Percentiles rank a stretch among this genome's conserved stretches.
phyloP scores from a whole-genome alignment of 495 filamentous ascomycete genomes.

The Neurospora intermedia region DNA sequence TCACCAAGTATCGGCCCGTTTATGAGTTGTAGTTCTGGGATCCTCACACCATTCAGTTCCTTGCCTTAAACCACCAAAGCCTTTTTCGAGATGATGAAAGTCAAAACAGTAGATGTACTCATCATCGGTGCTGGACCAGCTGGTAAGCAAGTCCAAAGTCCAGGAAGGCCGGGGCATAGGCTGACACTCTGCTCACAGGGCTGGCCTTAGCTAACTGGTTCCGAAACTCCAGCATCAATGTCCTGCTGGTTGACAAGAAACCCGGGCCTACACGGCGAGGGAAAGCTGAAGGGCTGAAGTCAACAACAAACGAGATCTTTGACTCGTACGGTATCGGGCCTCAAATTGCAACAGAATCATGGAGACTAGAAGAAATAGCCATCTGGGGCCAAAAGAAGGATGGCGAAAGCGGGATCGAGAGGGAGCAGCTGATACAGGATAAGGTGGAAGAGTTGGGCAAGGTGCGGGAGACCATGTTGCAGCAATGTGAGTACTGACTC shows the following conservation, averaged over 20 bases:
- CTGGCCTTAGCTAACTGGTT: constrained; percentile 13
- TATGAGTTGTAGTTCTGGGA: background rate
- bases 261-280: constrained; percentile 6
- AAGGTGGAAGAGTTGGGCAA: constrained; percentile 9
- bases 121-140: constrained; percentile 61
- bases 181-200: background rate
- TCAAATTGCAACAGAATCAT: constrained; percentile 8
- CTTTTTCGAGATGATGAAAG: background rate
- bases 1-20: background rate
- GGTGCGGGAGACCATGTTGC: constrained; percentile 7
- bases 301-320: constrained; percentile 13
- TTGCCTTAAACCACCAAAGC: background rate
- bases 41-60: background rate
- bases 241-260: constrained; percentile 10
- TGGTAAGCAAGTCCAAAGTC: constrained; percentile 34
- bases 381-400: constrained; percentile 6
- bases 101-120: constrained; percentile 36
- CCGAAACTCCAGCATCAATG: constrained; percentile 4
- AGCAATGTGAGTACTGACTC: constrained; percentile 5
- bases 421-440: constrained; percentile 11
- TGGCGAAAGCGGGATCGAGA: constrained; percentile 7
- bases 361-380: constrained; percentile 13
- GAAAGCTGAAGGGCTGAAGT: constrained; percentile 13
- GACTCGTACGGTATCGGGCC: constrained; percentile 10
- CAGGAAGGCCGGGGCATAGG: background rate